Percentiles rank a stretch among this genome's conserved stretches.
These are phyloP conservation scores for Candida sanyaensis DNA, from an alignment of 1,139 yeast species.

Conservation along the genomic window DNA sequence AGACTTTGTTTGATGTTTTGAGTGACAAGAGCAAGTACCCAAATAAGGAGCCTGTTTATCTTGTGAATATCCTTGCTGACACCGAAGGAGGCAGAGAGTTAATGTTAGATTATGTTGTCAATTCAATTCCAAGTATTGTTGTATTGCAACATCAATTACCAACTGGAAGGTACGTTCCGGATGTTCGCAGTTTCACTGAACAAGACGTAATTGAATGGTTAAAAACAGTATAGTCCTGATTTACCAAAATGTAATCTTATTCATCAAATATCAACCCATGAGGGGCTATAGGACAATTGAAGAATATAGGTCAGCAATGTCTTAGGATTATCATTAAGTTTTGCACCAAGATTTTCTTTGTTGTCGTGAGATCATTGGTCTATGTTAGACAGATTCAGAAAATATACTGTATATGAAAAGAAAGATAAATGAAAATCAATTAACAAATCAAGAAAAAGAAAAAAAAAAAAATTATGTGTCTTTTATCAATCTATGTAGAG, in stretches of 20 bases:
- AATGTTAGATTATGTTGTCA: conserved; percentile 58
- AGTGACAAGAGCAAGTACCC: conserved; percentile 54
- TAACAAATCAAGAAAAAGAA: too few relatives aligned
- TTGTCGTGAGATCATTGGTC: neutral
- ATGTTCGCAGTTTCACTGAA: conserved; percentile 49
- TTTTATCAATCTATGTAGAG: too few relatives aligned
- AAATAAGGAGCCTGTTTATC: conserved; percentile 42
- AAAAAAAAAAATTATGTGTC: too few relatives aligned
- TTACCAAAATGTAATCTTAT: neutral
- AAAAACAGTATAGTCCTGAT: conserved; percentile 13
- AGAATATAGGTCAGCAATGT: neutral
- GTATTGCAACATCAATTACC: conserved; percentile 70
- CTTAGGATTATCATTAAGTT: neutral
- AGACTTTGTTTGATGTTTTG: conserved; percentile 57
- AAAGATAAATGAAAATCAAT: too few relatives aligned
- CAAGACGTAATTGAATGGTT: conserved; percentile 60
- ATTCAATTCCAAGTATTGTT: conserved; percentile 62
- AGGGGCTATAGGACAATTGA: neutral
- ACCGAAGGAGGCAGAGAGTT: conserved; percentile 63
- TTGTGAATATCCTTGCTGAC: conserved; percentile 73
- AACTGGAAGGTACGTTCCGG: conserved; percentile 49
- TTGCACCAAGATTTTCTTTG: neutral
- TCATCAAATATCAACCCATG: too few relatives aligned
- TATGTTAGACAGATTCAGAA: neutral
- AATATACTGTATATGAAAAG: too few relatives aligned